Evolutionary conservation across 2,329 filamentous ascomycete species (phyloP).

Genomic region (Trichoderma brevicompactum): DNA sequence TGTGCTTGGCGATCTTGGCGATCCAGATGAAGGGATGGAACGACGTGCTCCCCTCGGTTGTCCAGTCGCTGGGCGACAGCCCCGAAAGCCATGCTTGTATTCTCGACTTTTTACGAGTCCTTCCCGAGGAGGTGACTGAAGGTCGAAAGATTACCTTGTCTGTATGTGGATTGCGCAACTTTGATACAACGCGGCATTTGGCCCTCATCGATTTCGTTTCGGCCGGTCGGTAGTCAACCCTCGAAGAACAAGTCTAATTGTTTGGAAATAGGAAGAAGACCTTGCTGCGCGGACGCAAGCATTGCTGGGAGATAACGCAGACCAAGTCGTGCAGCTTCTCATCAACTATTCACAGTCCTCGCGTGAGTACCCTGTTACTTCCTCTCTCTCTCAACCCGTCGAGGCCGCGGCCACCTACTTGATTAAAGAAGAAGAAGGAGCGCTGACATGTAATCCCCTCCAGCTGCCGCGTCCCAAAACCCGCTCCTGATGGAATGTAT

Average conservation of each 20-base stretch:
- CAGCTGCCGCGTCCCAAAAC: slow-evolving; percentile 78
- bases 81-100: slow-evolving; percentile 82
- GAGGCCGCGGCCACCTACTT: not conserved
- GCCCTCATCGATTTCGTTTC: slow-evolving; percentile 41
- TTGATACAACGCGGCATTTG: slow-evolving; percentile 46
- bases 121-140: slow-evolving; percentile 98
- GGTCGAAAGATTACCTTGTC: slow-evolving; percentile 99
- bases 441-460: not conserved
- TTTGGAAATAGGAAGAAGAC: slow-evolving; percentile 84
- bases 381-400: not conserved
- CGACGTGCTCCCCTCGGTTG: slow-evolving; percentile 83
- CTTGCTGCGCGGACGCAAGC: slow-evolving; percentile 83
- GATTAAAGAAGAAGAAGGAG: not conserved
- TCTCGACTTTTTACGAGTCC: slow-evolving; percentile 92
- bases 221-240: slow-evolving; percentile 38
- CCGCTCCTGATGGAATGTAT: slow-evolving; percentile 93
- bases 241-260: slow-evolving; percentile 43
- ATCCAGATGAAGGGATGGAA: slow-evolving; percentile 98
- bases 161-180: slow-evolving; percentile 76
- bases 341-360: slow-evolving; percentile 92
- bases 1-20: slow-evolving; percentile 90
- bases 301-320: slow-evolving; percentile 86
- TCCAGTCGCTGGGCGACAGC: slow-evolving; percentile 75
- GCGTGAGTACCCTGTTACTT: slow-evolving; percentile 62
- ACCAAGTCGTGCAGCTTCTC: slow-evolving; percentile 83